These are phyloP conservation scores for Herpotrichia juniperi DNA, from an alignment of 2,329 filamentous ascomycete species.

Conservation along the genomic window DNA sequence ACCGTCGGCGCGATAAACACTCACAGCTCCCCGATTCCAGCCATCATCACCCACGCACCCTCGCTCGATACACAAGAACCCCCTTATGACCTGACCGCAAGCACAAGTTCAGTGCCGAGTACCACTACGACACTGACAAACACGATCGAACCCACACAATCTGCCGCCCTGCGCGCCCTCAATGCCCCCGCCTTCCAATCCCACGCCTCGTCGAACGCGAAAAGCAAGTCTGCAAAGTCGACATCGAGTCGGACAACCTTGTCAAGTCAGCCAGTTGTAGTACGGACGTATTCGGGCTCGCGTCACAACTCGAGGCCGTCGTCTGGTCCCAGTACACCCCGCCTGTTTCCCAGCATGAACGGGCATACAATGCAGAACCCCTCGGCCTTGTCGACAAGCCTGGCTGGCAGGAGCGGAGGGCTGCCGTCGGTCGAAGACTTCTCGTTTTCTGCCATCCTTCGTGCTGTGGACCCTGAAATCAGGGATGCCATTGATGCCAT, in stretches of 20 bases:
- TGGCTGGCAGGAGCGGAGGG: constrained; percentile 32
- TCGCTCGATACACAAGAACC: constrained; percentile 33
- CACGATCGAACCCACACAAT: constrained; percentile 44
- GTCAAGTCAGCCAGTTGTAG: constrained; percentile 52
- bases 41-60: constrained; percentile 38
- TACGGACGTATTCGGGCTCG: constrained; percentile 48
- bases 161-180: constrained; percentile 45
- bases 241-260: constrained; percentile 45
- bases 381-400: constrained; percentile 38
- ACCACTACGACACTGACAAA: constrained; percentile 44
- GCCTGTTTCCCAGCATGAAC: constrained; percentile 37
- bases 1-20: constrained; percentile 13
- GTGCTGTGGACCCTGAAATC: constrained; percentile 64
- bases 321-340: constrained; percentile 39
- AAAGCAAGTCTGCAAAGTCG: constrained; percentile 44
- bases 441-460: constrained; percentile 61
- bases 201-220: constrained; percentile 30
- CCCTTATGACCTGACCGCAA: constrained; percentile 37
- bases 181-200: constrained; percentile 45
- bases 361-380: constrained; percentile 23
- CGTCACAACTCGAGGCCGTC: constrained; percentile 40
- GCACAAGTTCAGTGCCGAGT: constrained; percentile 40
- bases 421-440: constrained; percentile 59
- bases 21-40: constrained; percentile 23
- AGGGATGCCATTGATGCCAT: constrained; percentile 65